Evolutionary conservation across 139 green algal genomes (phyloP), one percentile per base, ranked within the genome.

Genomic region (Dunaliella sp.): DNA sequence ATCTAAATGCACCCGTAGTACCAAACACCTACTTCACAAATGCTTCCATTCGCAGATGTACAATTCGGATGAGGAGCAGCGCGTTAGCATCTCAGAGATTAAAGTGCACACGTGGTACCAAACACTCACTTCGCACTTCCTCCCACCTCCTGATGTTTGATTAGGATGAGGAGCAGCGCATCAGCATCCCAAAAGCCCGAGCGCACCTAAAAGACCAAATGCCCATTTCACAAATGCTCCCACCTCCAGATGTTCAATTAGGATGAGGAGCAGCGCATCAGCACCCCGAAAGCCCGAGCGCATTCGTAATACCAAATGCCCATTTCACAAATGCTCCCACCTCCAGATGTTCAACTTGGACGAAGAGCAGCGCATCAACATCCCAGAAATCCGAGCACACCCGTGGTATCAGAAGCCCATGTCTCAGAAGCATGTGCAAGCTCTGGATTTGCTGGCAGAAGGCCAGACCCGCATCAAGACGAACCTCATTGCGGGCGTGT

Each of bases 391-490:
- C 89, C 91, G 93, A 77, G 31, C 84, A 32, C 96, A 99, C 92
- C 91, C 94, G 26, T 99, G 97, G 97, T 99, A 98, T 91, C 81
- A 89, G 37, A 90, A 90, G 36, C 94, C 95, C 82, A 88, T 98
- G 84, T 95, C 96, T 1, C 31, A 36, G 1, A 12, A 81, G 36
- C 83, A 88, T 38, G 81, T 85, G 12, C n/a, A 59, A 0, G 85
- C 86, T 1, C 32, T 92, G 26, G 37, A 84, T 31, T 26, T 81
- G 35, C 73, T 90, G 83, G 78, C 83, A 1, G 21, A 28, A 16
- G 38, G 83, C 21, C 83, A 88, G 87, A 37, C 38, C 33, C 31
- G 1, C 32, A 58, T 79, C 26, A 74, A 85, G 32, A 80, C 34
- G 26, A 34, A 31, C 38, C 72, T 87, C 77, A 31, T 34, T 22